Conservation (phyloP, 202 grass and related monocot species). For the Sporobolus alterniflorus region DNA sequence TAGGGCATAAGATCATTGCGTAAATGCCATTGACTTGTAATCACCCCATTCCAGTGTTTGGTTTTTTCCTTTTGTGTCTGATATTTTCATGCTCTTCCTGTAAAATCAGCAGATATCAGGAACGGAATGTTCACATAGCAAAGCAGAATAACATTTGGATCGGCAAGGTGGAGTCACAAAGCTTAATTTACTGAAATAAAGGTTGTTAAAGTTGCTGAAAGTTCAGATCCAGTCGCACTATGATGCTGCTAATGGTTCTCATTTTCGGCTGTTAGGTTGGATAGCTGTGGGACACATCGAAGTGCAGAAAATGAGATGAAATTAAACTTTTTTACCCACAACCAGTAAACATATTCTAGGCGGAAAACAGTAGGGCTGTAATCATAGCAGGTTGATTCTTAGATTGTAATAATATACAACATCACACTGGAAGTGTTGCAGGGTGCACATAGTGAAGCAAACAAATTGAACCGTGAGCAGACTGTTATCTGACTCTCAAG, state of each 20-base stretch:
- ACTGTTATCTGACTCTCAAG: background rate
- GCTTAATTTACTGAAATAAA: background rate
- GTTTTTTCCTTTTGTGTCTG: constrained; percentile 54
- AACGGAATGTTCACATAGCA: background rate
- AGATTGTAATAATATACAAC: background rate
- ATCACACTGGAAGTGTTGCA: constrained; percentile 17
- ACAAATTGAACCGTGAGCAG: constrained; percentile 14
- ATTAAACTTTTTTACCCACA: background rate
- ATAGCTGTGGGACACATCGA: constrained; percentile 4
- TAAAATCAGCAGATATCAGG: constrained; percentile 35
- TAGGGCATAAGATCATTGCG: constrained; percentile 49
- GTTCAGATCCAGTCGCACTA: constrained; percentile 4
- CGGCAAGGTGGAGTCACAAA: background rate
- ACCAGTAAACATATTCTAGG: background rate
- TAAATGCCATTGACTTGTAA: constrained; percentile 99
- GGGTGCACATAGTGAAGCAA: background rate
- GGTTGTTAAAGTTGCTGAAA: background rate
- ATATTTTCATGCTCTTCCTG: constrained; percentile 89
- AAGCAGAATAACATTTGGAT: constrained; percentile 8
- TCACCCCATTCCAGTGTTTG: constrained; percentile 69
- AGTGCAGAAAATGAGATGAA: constrained; percentile 11
- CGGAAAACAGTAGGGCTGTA: constrained; percentile 9
- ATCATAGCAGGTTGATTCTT: constrained; percentile 10
- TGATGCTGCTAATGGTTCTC: background rate
- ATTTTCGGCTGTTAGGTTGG: constrained; percentile 1